These are phyloP conservation scores for Carex cristatella DNA, from an alignment of 176 grass and related monocot genomes.

Conservation along the genomic window DNA sequence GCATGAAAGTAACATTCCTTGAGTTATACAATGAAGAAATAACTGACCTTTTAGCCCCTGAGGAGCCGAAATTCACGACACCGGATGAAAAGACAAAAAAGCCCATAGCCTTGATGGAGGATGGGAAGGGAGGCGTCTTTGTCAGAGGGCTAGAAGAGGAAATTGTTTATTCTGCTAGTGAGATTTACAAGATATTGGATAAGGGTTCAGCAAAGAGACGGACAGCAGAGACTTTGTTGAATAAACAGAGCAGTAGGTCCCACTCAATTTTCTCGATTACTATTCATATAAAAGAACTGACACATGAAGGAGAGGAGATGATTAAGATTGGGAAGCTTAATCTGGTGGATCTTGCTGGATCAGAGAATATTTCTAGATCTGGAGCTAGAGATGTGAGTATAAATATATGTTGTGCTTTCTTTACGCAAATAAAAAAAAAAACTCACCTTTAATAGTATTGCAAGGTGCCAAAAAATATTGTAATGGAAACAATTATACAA, in stretches of 20 bases:
- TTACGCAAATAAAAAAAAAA: not conserved
- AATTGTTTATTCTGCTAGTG: conserved; percentile 76
- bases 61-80: conserved; percentile 73
- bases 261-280: conserved; percentile 99
- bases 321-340: conserved; percentile 99
- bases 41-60: conserved; percentile 73
- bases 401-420: not conserved
- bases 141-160: conserved; percentile 98
- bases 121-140: conserved; percentile 95
- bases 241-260: conserved; percentile 98
- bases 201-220: conserved; percentile 96
- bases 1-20: conserved; percentile 99
- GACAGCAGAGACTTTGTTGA: conserved; percentile 93
- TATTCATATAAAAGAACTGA: conserved; percentile 98
- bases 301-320: conserved; percentile 96
- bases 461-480: not conserved
- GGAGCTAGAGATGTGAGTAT: conserved; percentile 98
- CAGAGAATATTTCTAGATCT: conserved; percentile 97
- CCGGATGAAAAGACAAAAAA: conserved; percentile 92
- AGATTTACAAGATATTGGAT: conserved; percentile 99
- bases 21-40: conserved; percentile 99
- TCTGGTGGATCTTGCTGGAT: conserved; percentile 98
- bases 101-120: conserved; percentile 98
- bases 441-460: not conserved
- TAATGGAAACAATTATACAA: conserved; percentile 20